Evolutionary conservation across 1,284 basidiomycete genomes (phyloP).

Genomic region (Phenoliferia sp.): DNA sequence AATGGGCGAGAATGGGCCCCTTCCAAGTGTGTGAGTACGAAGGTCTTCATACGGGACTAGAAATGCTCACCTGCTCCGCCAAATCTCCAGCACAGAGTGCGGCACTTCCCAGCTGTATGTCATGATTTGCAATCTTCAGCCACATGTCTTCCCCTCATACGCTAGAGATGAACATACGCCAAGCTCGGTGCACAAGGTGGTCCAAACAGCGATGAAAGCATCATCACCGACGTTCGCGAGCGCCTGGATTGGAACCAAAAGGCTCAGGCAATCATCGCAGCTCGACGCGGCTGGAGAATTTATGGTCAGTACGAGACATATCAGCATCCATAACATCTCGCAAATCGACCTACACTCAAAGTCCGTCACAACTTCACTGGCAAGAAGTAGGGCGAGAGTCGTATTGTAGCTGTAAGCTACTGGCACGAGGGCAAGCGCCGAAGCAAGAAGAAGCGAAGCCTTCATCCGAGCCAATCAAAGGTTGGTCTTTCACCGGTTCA

Average conservation of each 20-base stretch:
- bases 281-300: neutral
- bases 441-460: neutral
- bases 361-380: neutral
- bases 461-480: no score
- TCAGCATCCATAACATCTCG: neutral
- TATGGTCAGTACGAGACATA: neutral
- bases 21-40: constrained; percentile 35
- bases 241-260: constrained; percentile 34
- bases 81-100: constrained; percentile 57
- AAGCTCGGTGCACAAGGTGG: constrained; percentile 33
- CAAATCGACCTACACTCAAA: neutral
- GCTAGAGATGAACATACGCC: constrained; percentile 13
- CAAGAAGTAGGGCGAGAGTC: neutral
- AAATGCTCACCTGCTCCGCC: neutral
- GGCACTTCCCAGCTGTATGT: constrained; percentile 40
- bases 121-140: neutral
- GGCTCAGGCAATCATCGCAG: constrained; percentile 34
- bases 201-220: constrained; percentile 34
- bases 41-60: neutral
- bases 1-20: constrained; percentile 57
- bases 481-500: no score
- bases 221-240: constrained; percentile 37
- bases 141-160: neutral
- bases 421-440: neutral
- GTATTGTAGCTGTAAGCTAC: neutral